Conservation (phyloP, 2,329 filamentous ascomycete species). For the Colletotrichum tropicale region DNA sequence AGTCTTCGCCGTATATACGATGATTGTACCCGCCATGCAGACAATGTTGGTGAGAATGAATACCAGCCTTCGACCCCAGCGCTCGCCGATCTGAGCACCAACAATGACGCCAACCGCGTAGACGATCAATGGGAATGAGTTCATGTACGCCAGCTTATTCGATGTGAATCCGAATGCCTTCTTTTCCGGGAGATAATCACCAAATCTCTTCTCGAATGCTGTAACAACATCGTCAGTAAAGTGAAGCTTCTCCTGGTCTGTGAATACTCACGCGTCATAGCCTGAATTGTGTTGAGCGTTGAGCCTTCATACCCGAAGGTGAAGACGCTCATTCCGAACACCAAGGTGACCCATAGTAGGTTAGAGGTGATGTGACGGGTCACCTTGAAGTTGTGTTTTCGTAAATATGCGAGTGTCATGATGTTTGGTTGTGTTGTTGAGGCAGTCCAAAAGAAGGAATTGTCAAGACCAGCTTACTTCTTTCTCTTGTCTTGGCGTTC, state of each 20-base stretch:
- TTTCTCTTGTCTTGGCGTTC: background rate
- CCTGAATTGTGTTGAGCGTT: slow-evolving; percentile 24
- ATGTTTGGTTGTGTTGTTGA: background rate
- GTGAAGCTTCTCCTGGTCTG: background rate
- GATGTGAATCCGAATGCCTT: slow-evolving; percentile 16
- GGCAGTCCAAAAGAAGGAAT: slow-evolving; percentile 15
- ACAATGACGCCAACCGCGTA: slow-evolving; percentile 21
- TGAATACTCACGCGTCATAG: slow-evolving; percentile 22
- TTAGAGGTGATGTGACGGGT: slow-evolving; percentile 22
- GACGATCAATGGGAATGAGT: slow-evolving; percentile 23
- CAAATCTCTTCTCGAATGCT: slow-evolving; percentile 23
- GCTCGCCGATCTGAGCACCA: slow-evolving; percentile 20
- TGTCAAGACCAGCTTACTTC: slow-evolving; percentile 12
- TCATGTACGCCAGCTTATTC: slow-evolving; percentile 24
- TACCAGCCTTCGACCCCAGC: slow-evolving; percentile 21
- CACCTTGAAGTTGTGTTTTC: slow-evolving; percentile 22
- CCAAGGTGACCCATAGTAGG: slow-evolving; percentile 20
- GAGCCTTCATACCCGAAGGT: slow-evolving; percentile 25
- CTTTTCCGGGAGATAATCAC: slow-evolving; percentile 14
- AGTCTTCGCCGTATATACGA: slow-evolving; percentile 14
- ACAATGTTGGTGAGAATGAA: slow-evolving; percentile 22
- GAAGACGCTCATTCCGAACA: slow-evolving; percentile 25
- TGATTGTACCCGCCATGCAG: slow-evolving; percentile 15
- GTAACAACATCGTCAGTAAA: background rate
- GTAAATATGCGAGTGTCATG: slow-evolving; percentile 18